Evolutionary conservation across 2,329 filamentous ascomycete genomes (phyloP).

Genomic region (Fusarium transvaalense): DNA sequence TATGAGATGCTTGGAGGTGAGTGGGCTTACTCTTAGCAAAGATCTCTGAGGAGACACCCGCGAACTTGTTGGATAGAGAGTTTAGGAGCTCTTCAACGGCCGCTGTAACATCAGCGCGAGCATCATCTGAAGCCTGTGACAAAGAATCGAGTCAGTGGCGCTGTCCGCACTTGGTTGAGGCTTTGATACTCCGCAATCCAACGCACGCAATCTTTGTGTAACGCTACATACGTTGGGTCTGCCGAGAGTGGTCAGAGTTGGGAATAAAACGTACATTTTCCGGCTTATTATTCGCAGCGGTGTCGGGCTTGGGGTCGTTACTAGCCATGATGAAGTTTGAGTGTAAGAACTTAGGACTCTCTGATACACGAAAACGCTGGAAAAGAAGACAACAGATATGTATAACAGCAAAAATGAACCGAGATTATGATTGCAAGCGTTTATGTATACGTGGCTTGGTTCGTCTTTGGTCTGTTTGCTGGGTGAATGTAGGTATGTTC

Average conservation of each 20-base stretch:
- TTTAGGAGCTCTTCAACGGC: constrained; percentile 90
- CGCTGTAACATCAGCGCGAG: constrained; percentile 74
- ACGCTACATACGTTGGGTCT: constrained; percentile 2
- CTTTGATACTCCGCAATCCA: constrained; percentile 11
- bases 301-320: constrained; percentile 53
- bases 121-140: constrained; percentile 58
- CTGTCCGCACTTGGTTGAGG: constrained; percentile 8
- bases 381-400: background rate
- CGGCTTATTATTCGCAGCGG: constrained; percentile 49
- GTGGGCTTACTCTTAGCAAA: constrained; percentile 82
- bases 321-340: constrained; percentile 52
- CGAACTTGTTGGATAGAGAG: constrained; percentile 86
- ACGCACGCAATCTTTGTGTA: constrained; percentile 6
- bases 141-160: constrained; percentile 33
- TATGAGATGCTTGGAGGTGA: background rate
- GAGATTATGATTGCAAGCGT: background rate
- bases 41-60: constrained; percentile 85
- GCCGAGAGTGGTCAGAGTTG: background rate
- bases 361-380: background rate
- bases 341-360: background rate
- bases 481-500: constrained; percentile 27
- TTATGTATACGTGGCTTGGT: constrained; percentile 8
- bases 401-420: background rate
- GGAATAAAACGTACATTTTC: constrained; percentile 51
- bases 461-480: constrained; percentile 23